Evolutionary conservation across 2,329 filamentous ascomycete genomes (phyloP).

Genomic region (Aspergillus glaucus): DNA sequence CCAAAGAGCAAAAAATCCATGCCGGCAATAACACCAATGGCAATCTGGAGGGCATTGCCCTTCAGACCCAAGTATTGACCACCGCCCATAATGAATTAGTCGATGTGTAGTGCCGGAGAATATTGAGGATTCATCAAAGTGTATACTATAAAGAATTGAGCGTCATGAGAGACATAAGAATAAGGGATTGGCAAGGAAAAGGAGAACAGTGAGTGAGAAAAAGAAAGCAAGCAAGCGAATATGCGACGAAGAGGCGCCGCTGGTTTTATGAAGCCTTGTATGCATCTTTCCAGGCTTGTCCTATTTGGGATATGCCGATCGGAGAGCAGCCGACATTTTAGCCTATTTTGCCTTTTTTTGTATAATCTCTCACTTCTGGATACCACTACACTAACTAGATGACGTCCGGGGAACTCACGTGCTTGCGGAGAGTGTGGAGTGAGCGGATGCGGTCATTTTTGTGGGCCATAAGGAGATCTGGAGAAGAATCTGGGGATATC

Average conservation of each 20-base stretch:
- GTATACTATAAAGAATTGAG: too few relatives aligned
- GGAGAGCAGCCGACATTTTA: neutral
- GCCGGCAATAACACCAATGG: conserved; percentile 40
- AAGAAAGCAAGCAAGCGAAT: conserved; percentile 1
- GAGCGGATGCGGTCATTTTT: too few relatives aligned
- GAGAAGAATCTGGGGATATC: too few relatives aligned
- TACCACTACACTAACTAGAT: too few relatives aligned
- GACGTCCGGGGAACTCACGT: too few relatives aligned
- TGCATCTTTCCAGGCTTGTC: neutral
- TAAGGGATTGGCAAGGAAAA: neutral
- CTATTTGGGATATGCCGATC: conserved; percentile 11
- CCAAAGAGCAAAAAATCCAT: conserved; percentile 35
- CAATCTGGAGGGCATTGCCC: conserved; percentile 36
- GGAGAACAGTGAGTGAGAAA: conserved; percentile 13
- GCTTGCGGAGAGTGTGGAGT: too few relatives aligned
- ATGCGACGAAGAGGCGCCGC: conserved; percentile 5
- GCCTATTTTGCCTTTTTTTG: too few relatives aligned
- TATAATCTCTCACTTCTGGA: too few relatives aligned
- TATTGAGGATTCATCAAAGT: neutral
- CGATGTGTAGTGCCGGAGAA: neutral
- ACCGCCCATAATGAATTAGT: conserved; percentile 14
- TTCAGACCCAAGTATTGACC: conserved; percentile 34
- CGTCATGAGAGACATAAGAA: too few relatives aligned
- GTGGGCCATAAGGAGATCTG: too few relatives aligned
- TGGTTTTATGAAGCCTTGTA: too few relatives aligned